Conservation (phyloP, 371 early-diverging fungal species). For the Apophysomyces trapeziformis region DNA sequence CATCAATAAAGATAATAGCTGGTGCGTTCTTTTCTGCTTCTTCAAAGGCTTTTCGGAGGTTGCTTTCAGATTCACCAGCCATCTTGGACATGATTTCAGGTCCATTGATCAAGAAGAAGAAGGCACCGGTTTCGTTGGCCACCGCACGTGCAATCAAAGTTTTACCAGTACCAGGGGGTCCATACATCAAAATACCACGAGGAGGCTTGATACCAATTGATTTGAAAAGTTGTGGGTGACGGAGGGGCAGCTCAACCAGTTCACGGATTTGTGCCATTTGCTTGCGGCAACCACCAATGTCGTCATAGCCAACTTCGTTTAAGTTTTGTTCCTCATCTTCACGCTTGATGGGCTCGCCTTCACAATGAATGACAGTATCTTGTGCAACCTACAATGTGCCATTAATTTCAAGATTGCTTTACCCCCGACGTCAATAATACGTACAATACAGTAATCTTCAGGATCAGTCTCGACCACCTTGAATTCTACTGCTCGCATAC, state of each 20-base stretch:
- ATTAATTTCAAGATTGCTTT: background rate
- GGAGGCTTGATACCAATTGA: slow-evolving; percentile 99
- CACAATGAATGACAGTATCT: slow-evolving; percentile 98
- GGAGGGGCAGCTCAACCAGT: slow-evolving; percentile 98
- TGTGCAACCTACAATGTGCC: slow-evolving; percentile 72
- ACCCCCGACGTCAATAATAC: slow-evolving; percentile 23
- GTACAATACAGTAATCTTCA: slow-evolving; percentile 95
- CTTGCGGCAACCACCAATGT: slow-evolving; percentile 99
- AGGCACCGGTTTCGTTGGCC: slow-evolving; percentile 78
- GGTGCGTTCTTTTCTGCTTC: slow-evolving; percentile 99
- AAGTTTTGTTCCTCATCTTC: slow-evolving; percentile 97
- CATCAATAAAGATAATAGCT: slow-evolving; percentile 99
- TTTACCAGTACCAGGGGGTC: slow-evolving; percentile 99
- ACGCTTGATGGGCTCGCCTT: slow-evolving; percentile 97
- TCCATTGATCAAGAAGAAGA: slow-evolving; percentile 98
- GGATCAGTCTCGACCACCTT: slow-evolving; percentile 98
- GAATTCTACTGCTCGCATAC: slow-evolving; percentile 99
- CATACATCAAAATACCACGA: slow-evolving; percentile 97
- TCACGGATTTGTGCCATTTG: slow-evolving; percentile 99
- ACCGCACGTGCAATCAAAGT: slow-evolving; percentile 82
- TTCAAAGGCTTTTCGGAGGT: slow-evolving; percentile 98
- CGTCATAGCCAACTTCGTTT: slow-evolving; percentile 98
- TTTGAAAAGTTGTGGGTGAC: slow-evolving; percentile 98
- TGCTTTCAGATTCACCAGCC: slow-evolving; percentile 99
- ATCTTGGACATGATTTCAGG: slow-evolving; percentile 99